phyloP scores from a whole-genome alignment of 495 filamentous ascomycete genomes.

The Penicillium dipodomyicola region DNA sequence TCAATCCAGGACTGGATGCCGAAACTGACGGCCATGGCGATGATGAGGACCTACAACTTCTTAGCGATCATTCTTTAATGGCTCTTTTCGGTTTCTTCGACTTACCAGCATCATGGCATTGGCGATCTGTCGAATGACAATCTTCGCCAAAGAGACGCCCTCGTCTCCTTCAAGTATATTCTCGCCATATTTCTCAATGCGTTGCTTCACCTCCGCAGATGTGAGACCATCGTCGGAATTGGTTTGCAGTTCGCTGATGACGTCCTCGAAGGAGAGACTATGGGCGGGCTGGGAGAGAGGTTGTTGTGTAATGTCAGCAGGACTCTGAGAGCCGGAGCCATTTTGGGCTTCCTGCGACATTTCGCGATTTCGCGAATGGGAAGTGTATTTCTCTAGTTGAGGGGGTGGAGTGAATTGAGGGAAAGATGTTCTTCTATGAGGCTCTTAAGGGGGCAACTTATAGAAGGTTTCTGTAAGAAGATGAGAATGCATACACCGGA shows the following conservation, averaged over 20 bases:
- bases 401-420: background rate
- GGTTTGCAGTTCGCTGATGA: constrained; percentile 57
- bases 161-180: constrained; percentile 61
- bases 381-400: constrained; percentile 7
- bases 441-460: constrained; percentile 38
- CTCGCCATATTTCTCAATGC: constrained; percentile 55
- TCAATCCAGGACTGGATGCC: constrained; percentile 69
- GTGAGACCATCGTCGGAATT: constrained; percentile 62
- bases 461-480: constrained; percentile 36
- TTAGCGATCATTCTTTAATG: constrained; percentile 5
- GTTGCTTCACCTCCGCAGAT: constrained; percentile 50
- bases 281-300: constrained; percentile 62
- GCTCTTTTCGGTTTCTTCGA: background rate
- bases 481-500: constrained; percentile 39
- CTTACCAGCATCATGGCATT: constrained; percentile 66
- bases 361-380: constrained; percentile 12
- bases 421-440: constrained; percentile 26
- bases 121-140: constrained; percentile 60
- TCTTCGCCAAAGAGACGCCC: constrained; percentile 56
- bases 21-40: constrained; percentile 70
- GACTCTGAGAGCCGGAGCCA: constrained; percentile 35
- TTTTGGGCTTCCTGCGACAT: constrained; percentile 50
- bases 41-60: constrained; percentile 53
- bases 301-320: constrained; percentile 11
- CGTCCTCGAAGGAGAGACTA: constrained; percentile 51